These are phyloP conservation scores for Dactylellina parvicollis DNA, from an alignment of 2,329 filamentous ascomycete genomes.

Conservation along the genomic window DNA sequence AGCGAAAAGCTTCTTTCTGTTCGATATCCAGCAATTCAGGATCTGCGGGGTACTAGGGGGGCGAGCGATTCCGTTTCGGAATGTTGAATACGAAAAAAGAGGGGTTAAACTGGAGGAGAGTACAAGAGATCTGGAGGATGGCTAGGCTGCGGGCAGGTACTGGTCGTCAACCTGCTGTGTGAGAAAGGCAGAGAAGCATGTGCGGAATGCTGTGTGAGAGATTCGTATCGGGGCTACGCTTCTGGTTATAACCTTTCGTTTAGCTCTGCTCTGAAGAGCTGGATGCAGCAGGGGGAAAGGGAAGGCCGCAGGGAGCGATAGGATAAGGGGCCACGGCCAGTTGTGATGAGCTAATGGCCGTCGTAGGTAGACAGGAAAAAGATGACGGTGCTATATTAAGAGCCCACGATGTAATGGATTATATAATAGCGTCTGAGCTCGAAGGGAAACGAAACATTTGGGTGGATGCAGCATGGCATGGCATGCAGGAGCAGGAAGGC, in stretches of 20 bases:
- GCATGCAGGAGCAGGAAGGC: slow-evolving; percentile 7
- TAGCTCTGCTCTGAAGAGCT: slow-evolving; percentile 45
- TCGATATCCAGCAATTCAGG: slow-evolving; percentile 1
- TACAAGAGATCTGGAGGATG: neutral
- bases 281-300: slow-evolving; percentile 12
- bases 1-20: slow-evolving; percentile 15
- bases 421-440: slow-evolving; percentile 32
- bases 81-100: slow-evolving; percentile 45
- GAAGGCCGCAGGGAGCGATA: neutral
- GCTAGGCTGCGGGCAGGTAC: slow-evolving; percentile 2
- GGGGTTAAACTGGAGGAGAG: slow-evolving; percentile 9
- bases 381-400: slow-evolving; percentile 28
- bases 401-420: slow-evolving; percentile 29
- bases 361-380: neutral
- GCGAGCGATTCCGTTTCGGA: slow-evolving; percentile 44
- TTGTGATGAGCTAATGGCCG: neutral
- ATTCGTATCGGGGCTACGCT: slow-evolving; percentile 50
- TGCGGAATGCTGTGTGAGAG: slow-evolving; percentile 21
- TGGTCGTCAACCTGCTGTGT: slow-evolving; percentile 10
- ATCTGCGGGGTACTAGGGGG: slow-evolving; percentile 12
- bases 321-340: neutral
- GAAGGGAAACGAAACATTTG: slow-evolving; percentile 9
- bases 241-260: slow-evolving; percentile 53
- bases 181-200: slow-evolving; percentile 7
- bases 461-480: slow-evolving; percentile 26